Evolutionary conservation across 345 rosid genomes (phyloP).

Genomic region (Erodium maritimum): DNA sequence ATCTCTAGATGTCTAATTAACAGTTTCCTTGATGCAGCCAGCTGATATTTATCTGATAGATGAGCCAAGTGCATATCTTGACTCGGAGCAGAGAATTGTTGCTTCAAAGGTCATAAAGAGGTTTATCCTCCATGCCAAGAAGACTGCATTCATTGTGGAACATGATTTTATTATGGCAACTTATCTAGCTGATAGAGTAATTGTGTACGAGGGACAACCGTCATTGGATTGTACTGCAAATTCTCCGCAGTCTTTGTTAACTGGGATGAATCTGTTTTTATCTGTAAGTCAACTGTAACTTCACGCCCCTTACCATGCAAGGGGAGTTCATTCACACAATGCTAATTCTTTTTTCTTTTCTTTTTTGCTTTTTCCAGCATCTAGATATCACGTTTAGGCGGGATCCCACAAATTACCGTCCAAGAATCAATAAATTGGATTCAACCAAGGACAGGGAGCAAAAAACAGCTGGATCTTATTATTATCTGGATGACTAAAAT

Average conservation of each 20-base stretch:
- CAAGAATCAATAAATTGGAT: conserved; percentile 88
- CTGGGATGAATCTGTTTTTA: conserved; percentile 96
- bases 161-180: conserved; percentile 98
- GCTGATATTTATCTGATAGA: conserved; percentile 96
- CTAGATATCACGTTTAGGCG: conserved; percentile 92
- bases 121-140: conserved; percentile 95
- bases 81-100: conserved; percentile 97
- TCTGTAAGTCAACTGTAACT: conserved; percentile 41
- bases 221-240: conserved; percentile 85
- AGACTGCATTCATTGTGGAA: conserved; percentile 95
- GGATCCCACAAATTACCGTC: conserved; percentile 86
- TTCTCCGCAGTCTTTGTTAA: conserved; percentile 83
- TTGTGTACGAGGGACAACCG: conserved; percentile 89
- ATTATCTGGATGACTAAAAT: conserved; percentile 67
- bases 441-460: conserved; percentile 97
- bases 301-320: not conserved
- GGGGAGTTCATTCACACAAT: not conserved
- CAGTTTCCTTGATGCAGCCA: conserved; percentile 43
- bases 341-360: not conserved
- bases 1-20: no score
- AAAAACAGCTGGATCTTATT: conserved; percentile 87
- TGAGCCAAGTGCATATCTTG: conserved; percentile 99
- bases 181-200: conserved; percentile 86
- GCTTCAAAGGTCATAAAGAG: conserved; percentile 98
- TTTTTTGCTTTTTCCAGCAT: conserved; percentile 37